These are phyloP conservation scores for Eurotiales sp. DNA, from an alignment of 2,329 filamentous ascomycete species.

Conservation along the genomic window DNA sequence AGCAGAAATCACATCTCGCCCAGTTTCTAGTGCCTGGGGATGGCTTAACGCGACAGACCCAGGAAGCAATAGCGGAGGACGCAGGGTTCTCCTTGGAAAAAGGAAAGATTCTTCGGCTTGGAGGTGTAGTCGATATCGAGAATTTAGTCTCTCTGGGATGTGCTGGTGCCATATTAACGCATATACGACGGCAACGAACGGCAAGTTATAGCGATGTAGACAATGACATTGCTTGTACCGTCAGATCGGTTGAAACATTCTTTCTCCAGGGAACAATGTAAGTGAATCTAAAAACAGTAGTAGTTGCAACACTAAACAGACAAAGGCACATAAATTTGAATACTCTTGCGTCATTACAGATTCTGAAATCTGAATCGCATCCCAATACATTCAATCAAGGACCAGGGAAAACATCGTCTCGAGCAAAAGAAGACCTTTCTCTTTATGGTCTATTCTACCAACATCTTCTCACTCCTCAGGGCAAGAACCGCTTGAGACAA, in stretches of 20 bases:
- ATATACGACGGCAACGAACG: constrained; percentile 66
- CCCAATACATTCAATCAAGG: constrained; percentile 77
- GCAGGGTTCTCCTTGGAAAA: constrained; percentile 53
- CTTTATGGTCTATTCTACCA: constrained; percentile 78
- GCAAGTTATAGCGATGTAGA: constrained; percentile 62
- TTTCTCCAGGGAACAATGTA: constrained; percentile 61
- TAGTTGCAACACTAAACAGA: not conserved
- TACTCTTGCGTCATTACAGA: constrained; percentile 76
- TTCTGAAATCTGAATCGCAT: constrained; percentile 77
- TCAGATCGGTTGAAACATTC: constrained; percentile 70
- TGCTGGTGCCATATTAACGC: constrained; percentile 78
- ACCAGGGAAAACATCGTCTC: constrained; percentile 56
- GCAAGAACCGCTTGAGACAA: constrained; percentile 68
- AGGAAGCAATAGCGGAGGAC: constrained; percentile 36
- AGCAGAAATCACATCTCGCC: constrained; percentile 45
- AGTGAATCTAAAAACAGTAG: constrained; percentile 19
- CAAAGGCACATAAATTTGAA: constrained; percentile 78
- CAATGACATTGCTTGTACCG: constrained; percentile 53
- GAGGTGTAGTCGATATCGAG: constrained; percentile 69
- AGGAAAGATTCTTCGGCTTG: constrained; percentile 64
- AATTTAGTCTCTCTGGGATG: constrained; percentile 75
- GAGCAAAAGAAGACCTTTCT: constrained; percentile 75
- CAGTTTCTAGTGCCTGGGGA: constrained; percentile 62
- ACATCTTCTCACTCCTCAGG: constrained; percentile 73
- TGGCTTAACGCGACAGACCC: constrained; percentile 40